These are phyloP conservation scores for Saccharomycopsis malanga DNA, from an alignment of 805 yeast species.

Conservation along the genomic window DNA sequence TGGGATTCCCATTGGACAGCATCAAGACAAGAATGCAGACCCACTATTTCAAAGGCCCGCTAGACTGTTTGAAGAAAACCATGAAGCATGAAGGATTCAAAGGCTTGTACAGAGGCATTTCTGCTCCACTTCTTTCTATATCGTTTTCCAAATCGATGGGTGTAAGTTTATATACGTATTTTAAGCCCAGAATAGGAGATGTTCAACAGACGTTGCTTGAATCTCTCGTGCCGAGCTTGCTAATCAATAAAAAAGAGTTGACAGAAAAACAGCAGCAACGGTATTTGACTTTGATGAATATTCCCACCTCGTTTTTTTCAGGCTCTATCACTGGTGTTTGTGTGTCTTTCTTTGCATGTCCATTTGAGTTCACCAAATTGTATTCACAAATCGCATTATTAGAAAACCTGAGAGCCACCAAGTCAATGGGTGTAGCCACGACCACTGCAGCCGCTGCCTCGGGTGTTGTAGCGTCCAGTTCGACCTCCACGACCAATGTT, in stretches of 20 bases:
- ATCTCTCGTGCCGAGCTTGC: conserved; percentile 9
- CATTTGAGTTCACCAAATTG: conserved; percentile 78
- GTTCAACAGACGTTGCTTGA: conserved; percentile 20
- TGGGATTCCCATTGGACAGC: conserved; percentile 86
- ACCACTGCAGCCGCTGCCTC: conserved; percentile 27
- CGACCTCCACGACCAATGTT: neutral
- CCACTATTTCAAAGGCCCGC: conserved; percentile 48
- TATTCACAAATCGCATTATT: conserved; percentile 66
- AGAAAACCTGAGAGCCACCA: conserved; percentile 25
- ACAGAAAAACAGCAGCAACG: neutral
- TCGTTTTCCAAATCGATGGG: conserved; percentile 58
- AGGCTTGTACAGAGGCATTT: conserved; percentile 72
- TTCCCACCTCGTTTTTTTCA: conserved; percentile 43
- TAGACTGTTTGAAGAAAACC: conserved; percentile 53
- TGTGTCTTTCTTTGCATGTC: conserved; percentile 64
- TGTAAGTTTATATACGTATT: conserved; percentile 53
- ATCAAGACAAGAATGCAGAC: conserved; percentile 84
- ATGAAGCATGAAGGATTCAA: conserved; percentile 52
- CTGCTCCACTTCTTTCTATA: conserved; percentile 65
- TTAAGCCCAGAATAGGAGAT: conserved; percentile 35
- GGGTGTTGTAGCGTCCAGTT: conserved; percentile 25
- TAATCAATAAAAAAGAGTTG: neutral
- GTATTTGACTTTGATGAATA: conserved; percentile 29
- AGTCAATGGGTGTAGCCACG: neutral
- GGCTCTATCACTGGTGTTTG: conserved; percentile 64